phyloP scores from a whole-genome alignment of 768 basidiomycete genomes.

The Podaxis rugospora region DNA sequence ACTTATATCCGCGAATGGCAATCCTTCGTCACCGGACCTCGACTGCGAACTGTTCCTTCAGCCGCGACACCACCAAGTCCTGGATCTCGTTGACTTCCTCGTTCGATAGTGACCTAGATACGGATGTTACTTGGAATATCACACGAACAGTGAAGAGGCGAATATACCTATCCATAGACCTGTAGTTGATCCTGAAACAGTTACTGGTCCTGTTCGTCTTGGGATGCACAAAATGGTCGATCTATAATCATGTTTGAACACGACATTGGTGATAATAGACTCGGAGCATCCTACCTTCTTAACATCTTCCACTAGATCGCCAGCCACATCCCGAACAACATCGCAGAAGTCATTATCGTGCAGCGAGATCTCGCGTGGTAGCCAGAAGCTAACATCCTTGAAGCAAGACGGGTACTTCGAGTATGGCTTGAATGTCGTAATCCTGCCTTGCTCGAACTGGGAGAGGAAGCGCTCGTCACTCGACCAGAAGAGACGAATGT shows the following conservation, averaged over 20 bases:
- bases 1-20: constrained; percentile 17
- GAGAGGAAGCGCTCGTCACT: constrained; percentile 78
- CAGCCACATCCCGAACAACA: constrained; percentile 86
- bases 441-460: constrained; percentile 76
- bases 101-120: constrained; percentile 73
- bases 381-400: constrained; percentile 97
- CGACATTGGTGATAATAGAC: neutral
- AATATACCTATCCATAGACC: constrained; percentile 90
- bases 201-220: constrained; percentile 76
- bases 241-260: constrained; percentile 41
- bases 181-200: constrained; percentile 90
- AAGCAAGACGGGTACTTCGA: constrained; percentile 90
- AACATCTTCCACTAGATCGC: constrained; percentile 90
- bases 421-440: constrained; percentile 84
- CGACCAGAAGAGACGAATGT: constrained; percentile 98
- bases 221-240: constrained; percentile 88
- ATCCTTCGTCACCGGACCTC: constrained; percentile 68
- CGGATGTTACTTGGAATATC: constrained; percentile 1
- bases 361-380: constrained; percentile 46
- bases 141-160: neutral
- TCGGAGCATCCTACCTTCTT: constrained; percentile 54
- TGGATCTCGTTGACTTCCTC: constrained; percentile 88
- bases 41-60: constrained; percentile 66
- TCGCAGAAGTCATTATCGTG: constrained; percentile 99
- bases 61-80: constrained; percentile 46